Evolutionary conservation across 192 early-diverging fungal species (phyloP), one percentile per base, ranked within the genome.

Genomic region (Coemansia sp.): DNA sequence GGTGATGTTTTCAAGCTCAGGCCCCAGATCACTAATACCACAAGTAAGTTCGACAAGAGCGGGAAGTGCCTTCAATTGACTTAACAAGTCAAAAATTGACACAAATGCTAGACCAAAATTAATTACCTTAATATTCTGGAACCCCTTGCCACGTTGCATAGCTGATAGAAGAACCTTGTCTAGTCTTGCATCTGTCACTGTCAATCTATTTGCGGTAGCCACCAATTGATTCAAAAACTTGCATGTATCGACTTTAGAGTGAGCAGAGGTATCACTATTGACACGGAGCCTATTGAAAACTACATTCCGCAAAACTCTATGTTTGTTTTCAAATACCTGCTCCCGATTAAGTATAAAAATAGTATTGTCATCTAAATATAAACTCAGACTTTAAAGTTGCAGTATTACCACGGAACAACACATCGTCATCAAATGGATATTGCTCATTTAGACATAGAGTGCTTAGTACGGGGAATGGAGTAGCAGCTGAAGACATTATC

Each of bases 341-440:
- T 12, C 8, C 37, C 19, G 34, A 21, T 5, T 61, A 12, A 61
- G 59, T n/a, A 25, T 21, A 11, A 11, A 11, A 10, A 39, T 36
- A 12, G 59, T 39, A 1, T 38, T 19, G 1, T 39, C 4, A 8
- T 61, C 59, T 2, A 61, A 11, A 17, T 7, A 1, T 0, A 61
- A 1, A 23, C 19, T 2, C 59, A 59, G 9, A 27, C 38, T 34
- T 25, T 25, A 67, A 25, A 8, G 55, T 67, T 1, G 15, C 12
- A 17, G 15, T 21, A 15, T 67, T 67, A 6, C 66, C 66, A 3
- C 66, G 53, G 27, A 67, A 67, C 8, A 59, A 27, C 6, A 58
- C 29, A 31, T 67, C 53, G 27, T 67, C 27, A 12, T 21, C 38
- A 32, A 58, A 67, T 44, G 66, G 66, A 17, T 59, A 67, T 10